These are phyloP conservation scores for Solanum peruvianum DNA, from an alignment of 257 asterid genomes.

Conservation along the genomic window DNA sequence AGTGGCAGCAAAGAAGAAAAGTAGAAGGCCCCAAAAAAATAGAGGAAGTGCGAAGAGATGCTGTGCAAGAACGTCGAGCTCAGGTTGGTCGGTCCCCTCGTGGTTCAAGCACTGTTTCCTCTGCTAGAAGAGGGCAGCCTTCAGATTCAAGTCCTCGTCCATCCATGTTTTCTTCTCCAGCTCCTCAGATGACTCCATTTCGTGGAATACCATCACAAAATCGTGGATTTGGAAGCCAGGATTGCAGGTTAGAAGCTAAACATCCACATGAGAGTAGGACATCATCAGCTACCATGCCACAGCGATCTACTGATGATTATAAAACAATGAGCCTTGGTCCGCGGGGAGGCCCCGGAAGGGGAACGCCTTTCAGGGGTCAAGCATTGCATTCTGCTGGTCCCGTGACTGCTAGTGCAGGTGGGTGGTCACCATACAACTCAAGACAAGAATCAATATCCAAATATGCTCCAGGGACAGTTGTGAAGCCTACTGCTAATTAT, in stretches of 20 bases:
- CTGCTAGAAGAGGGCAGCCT: constrained; percentile 8
- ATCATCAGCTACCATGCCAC: constrained; percentile 1
- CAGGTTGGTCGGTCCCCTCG: constrained; percentile 5
- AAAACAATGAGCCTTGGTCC: not conserved
- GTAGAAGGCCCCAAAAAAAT: constrained; percentile 31
- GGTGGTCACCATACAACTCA: not conserved
- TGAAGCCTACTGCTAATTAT: not conserved
- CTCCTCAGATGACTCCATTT: not conserved
- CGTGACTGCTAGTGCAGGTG: not conserved
- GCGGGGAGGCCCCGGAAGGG: constrained; percentile 8
- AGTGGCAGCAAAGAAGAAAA: constrained; percentile 32
- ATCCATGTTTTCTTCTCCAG: constrained; percentile 4
- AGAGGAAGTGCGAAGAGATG: constrained; percentile 25
- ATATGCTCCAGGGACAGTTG: not conserved
- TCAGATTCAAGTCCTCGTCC: constrained; percentile 7
- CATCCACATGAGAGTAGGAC: constrained; percentile 1
- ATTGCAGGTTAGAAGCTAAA: constrained; percentile 5
- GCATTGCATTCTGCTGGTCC: constrained; percentile 5
- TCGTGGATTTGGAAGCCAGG: constrained; percentile 10
- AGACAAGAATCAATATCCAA: constrained; percentile 2
- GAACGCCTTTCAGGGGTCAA: constrained; percentile 2
- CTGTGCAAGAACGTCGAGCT: constrained; percentile 21
- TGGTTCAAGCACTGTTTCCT: constrained; percentile 3
- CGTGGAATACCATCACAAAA: constrained; percentile 4
- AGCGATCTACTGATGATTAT: not conserved